A percentile compares a stretch with the other conserved stretches of the same genome.
phyloP scores from a whole-genome alignment of 805 yeast genomes.

The Cyberlindnera japonica region DNA sequence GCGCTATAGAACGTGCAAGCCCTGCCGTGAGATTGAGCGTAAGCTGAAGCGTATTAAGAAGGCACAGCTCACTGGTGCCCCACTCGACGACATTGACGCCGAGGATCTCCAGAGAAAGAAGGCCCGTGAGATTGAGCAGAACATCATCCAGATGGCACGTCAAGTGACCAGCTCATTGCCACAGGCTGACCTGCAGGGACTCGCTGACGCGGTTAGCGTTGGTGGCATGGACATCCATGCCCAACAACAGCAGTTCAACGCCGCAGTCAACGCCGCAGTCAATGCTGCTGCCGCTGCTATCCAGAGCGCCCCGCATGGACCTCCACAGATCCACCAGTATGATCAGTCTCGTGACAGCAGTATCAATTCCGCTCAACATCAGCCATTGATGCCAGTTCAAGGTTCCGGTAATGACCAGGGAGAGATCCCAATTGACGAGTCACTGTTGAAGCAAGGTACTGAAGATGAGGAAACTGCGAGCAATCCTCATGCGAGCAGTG shows the following conservation, averaged over 20 bases:
- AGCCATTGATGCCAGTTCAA: conserved; percentile 15
- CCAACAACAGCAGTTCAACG: conserved; percentile 14
- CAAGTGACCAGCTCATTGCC: conserved; percentile 14
- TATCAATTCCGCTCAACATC: conserved; percentile 6
- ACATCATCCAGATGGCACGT: conserved; percentile 19
- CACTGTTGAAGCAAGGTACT: conserved; percentile 15
- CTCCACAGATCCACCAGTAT: conserved; percentile 22
- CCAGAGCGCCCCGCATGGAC: conserved; percentile 12
- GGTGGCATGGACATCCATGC: background rate
- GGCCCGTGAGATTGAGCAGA: conserved; percentile 19
- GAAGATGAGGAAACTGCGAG: conserved; percentile 8
- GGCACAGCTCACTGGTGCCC: conserved; percentile 18
- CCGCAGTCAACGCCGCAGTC: conserved; percentile 9
- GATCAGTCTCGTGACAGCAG: conserved; percentile 16
- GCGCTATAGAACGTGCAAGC: conserved; percentile 30
- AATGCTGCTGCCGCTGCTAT: conserved; percentile 12
- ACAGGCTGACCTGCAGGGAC: conserved; percentile 9
- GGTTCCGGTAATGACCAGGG: conserved; percentile 11
- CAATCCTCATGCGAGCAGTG: conserved; percentile 4
- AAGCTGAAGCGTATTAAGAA: conserved; percentile 23
- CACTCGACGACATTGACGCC: conserved; percentile 12
- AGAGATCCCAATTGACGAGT: conserved; percentile 23
- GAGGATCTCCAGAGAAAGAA: conserved; percentile 11
- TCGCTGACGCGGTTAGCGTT: conserved; percentile 11
- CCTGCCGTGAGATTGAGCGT: conserved; percentile 29